Base-by-base conservation (phyloP, 129 eudicot genomes). In the Escallonia herrerae region DNA sequence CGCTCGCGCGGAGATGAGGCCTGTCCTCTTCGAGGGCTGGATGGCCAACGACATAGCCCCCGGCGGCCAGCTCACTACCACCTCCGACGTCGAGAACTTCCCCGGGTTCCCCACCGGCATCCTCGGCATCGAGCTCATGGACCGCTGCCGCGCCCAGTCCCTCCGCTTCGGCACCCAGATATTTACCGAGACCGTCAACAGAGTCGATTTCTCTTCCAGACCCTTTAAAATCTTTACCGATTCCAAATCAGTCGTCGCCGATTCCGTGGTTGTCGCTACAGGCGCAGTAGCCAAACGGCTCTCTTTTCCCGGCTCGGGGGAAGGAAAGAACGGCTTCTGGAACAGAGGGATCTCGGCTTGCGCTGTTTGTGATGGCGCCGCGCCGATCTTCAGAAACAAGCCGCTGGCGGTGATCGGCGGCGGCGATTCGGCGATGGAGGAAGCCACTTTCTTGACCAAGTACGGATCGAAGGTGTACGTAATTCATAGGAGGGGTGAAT, bases 1-100 rank as follows among this genome's bases (percentile, higher is more conserved):
- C 2, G 89, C 99, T 33, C 82, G 99, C 0, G 99, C 99, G 8
- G 90, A 94, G 57, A 86, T 94, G 48, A 81, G 82, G 40, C 99
- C 99, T 4, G 11, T 94, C 46, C 83, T 94, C 11, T 94, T 89
- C 68, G 99, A 89, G 70, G 99, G 99, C 4, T 86, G 90, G 93
- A 89, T 94, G 99, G 99, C 99, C 54, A 94, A 94, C 56, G 99
- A 83, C 56, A 89, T 94, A 15, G 99, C 99, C 2, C 93, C 99
- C 12, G 99, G 99, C 1, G 99, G 99, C 2, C 99, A 94, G 76
- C 86, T 94, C 7, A 94, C 99, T 2, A 94, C 99, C 58, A 94
- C 99, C 5, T 65, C 99, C 5, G 99, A 94, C 39, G 99, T 94
- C n/a, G 99, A 94, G 59, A 94, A 94, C 56, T 94, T 94, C 53